Evolutionary conservation across 1,284 basidiomycete species (phyloP), one percentile per base, ranked within the genome.

Genomic region (Heterobasidion annosum): DNA sequence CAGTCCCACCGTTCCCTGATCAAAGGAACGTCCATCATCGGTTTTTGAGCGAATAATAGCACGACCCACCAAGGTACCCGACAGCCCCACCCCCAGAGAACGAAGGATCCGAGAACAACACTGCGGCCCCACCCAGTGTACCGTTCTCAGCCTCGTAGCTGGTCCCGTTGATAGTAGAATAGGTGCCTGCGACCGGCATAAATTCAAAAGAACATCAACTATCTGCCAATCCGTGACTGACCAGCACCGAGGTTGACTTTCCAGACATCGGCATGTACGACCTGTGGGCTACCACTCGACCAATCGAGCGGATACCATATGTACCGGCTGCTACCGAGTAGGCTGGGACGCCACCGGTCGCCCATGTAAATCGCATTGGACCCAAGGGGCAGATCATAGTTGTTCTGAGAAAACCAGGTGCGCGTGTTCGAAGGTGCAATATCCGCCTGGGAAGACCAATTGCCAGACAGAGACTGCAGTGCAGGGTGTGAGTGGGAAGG

Each of bases 371-470:
- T 74, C 1, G 73, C 76, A 58, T 75, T 76, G 3, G 68, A 68
- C 8, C 73, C 78, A 46, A 82, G 65, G 8, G 73, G 70, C 50
- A 83, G 64, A 62, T 83, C 78, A 61, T 70, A 82, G 8, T 76
- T 71, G 65, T 83, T 83, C 66, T 83, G 82, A 25, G 81, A 83
- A 62, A 76, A 82, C 63, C 79, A 85, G 2, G 81, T 85, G 46
- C 75, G 71, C 32, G 73, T 73, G 44, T 72, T 65, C 56, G 64
- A 56, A 2, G 81, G 74, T 9, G 81, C 77, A 54, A 83, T 79
- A 63, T 83, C 81, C 10, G 71, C 71, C 63, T 83, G 74, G 13
- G 76, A 65, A 7, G 79, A 78, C 79, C 81, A 83, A 6, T 77
- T 70, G 4, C 80, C 78, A 3, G 77, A 70, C 9, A 85, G 69